Evolutionary conservation across 768 basidiomycete genomes (phyloP).

Genomic region (Psilocybe subaeruginosa): DNA sequence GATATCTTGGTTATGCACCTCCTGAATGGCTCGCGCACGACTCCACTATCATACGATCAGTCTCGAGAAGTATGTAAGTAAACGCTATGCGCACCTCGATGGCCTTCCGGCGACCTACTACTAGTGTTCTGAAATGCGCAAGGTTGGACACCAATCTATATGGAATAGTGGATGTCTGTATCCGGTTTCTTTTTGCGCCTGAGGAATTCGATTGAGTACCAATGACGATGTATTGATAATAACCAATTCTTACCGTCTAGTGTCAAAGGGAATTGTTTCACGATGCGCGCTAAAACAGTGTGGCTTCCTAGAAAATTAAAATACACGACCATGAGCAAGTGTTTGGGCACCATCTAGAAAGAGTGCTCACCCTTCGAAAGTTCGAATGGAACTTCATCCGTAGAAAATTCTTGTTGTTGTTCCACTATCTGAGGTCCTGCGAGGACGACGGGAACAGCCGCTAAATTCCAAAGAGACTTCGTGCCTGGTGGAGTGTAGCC

Average conservation of each 20-base stretch:
- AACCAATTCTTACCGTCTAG: conserved; percentile 33
- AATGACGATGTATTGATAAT: neutral
- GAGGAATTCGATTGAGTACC: neutral
- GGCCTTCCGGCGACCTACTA: conserved; percentile 51
- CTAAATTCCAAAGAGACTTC: conserved; percentile 41
- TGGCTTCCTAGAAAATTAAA: conserved; percentile 25
- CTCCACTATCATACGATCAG: conserved; percentile 40
- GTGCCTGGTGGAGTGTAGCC: conserved; percentile 35
- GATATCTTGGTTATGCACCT: conserved; percentile 36
- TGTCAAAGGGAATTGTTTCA: conserved; percentile 46
- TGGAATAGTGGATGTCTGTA: conserved; percentile 30
- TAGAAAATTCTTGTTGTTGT: neutral
- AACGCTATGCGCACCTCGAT: conserved; percentile 42
- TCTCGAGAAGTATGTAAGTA: neutral
- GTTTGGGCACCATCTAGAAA: neutral
- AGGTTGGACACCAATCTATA: conserved; percentile 41
- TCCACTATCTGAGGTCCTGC: no score
- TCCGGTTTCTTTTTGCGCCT: conserved; percentile 31
- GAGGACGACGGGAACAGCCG: neutral
- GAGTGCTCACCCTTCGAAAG: neutral
- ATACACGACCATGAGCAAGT: neutral
- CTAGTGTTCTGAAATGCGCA: conserved; percentile 36
- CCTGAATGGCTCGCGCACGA: conserved; percentile 46
- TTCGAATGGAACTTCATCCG: neutral
- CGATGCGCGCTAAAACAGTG: conserved; percentile 32